phyloP scores from a whole-genome alignment of 75 land plant species.

The Larix kaempferi region DNA sequence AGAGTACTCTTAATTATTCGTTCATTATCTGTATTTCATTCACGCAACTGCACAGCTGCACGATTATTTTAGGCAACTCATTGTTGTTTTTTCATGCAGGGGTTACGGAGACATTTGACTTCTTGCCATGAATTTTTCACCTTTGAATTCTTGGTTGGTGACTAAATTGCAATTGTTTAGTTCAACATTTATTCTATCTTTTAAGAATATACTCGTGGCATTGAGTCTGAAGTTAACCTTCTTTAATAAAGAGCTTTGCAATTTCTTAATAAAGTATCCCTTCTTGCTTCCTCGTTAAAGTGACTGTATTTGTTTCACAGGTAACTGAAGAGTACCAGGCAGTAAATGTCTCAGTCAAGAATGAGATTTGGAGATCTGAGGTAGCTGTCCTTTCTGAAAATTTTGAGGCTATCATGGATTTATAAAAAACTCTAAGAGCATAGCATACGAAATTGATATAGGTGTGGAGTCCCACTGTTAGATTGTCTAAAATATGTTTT shows the following conservation, averaged over 20 bases:
- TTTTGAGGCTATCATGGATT: neutral
- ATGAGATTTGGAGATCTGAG: constrained; percentile 47
- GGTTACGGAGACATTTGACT: constrained; percentile 50
- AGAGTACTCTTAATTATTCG: neutral
- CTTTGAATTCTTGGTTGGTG: constrained; percentile 87
- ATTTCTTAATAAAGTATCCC: neutral
- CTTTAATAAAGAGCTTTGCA: neutral
- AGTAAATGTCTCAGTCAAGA: constrained; percentile 58
- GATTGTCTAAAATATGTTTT: neutral
- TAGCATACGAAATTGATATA: neutral
- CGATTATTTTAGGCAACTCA: neutral
- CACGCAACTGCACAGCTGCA: neutral
- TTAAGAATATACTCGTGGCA: neutral
- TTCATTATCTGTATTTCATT: neutral
- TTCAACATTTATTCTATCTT: neutral
- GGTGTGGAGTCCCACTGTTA: neutral
- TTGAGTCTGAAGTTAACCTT: neutral
- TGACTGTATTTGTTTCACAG: constrained; percentile 23
- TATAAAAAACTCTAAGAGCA: neutral
- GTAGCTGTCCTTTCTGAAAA: constrained; percentile 11
- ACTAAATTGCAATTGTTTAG: neutral
- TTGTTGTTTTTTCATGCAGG: constrained; percentile 26
- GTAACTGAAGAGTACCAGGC: constrained; percentile 68
- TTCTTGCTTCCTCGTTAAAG: neutral
- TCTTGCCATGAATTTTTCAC: constrained; percentile 78